Evolutionary conservation across 306 rosid genomes (phyloP), one percentile per base, ranked within the genome.

Genomic region (Delonix regia): DNA sequence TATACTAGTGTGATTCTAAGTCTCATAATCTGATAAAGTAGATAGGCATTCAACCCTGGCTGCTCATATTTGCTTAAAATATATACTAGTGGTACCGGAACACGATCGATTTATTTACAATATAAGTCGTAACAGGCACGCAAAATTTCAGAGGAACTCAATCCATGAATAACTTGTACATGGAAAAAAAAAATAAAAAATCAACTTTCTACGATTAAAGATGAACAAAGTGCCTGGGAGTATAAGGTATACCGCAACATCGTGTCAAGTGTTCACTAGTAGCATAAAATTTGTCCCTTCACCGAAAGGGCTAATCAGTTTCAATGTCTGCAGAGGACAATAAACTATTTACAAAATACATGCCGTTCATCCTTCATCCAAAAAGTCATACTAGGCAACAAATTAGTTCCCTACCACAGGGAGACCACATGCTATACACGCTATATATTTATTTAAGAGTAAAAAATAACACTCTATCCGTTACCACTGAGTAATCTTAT

Each of bases 261-360:
- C n/a, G n/a, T 42, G 25, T 53, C 28, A n/a, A 38, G 44, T 25
- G 66, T 68, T 48, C 39, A 36, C 30, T 14, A 65, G 13, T 64
- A 36, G 63, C 41, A 53, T 22, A n/a, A 28, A 61, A 49, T 48
- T n/a, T 38, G 61, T 3, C 62, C 62, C 62, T 22, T 10, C 6
- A 55, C 61, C 61, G n/a, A 21, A 55, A 7, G 59, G 61, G 61
- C 61, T 19, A 21, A 22, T 55, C 12, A 67, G 71, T 39, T 41
- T 22, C 62, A 63, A 47, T 42, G 76, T 57, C 25, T 61, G 79
- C 62, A 75, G 48, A 62, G 41, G 65, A 21, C 28, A 65, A 28
- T 28, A 66, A 73, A 53, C 51, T 80, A 77, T 73, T 28, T 78
- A 83, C 89, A 85, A 30, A 53, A 33, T 12, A 62, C 22, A 69